phyloP scores from a whole-genome alignment of 208 protist species.

The Leishmania martiniquensis region DNA sequence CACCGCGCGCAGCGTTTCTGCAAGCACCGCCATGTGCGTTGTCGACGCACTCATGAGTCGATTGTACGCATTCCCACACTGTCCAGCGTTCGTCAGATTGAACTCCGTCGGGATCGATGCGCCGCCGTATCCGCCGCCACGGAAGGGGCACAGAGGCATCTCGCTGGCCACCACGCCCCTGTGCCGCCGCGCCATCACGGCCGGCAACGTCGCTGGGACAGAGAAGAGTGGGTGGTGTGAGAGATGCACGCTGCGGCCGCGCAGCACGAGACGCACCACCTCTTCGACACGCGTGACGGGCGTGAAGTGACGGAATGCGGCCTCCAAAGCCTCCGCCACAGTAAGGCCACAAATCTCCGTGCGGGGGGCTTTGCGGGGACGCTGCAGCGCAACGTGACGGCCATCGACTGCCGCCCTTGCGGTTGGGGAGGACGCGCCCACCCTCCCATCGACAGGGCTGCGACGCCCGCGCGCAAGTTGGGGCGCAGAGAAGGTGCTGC shows the following conservation, averaged over 20 bases:
- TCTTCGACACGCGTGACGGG: constrained; percentile 25
- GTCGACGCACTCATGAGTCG: constrained; percentile 18
- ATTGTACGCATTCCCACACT: constrained; percentile 34
- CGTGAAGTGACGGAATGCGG: constrained; percentile 21
- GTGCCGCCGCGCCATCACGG: constrained; percentile 3
- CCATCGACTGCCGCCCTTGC: not conserved
- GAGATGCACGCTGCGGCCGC: constrained; percentile 16
- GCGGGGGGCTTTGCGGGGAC: constrained; percentile 7
- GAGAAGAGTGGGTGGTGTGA: constrained; percentile 21
- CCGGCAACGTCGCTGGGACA: constrained; percentile 7
- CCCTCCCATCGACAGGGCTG: not conserved
- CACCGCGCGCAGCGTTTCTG: constrained; percentile 27
- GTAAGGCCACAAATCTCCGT: constrained; percentile 17
- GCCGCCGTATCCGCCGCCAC: not conserved
- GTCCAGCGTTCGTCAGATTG: constrained; percentile 6
- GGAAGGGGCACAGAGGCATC: not conserved
- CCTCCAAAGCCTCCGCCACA: constrained; percentile 21
- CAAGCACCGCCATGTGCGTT: constrained; percentile 32
- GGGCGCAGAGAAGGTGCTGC: not conserved
- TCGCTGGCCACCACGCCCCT: not conserved
- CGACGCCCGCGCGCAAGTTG: not conserved
- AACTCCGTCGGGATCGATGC: constrained; percentile 18
- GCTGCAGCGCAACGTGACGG: not conserved
- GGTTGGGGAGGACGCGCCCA: not conserved
- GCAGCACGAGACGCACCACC: constrained; percentile 26